Evolutionary conservation across 2,329 filamentous ascomycete genomes (phyloP).

Genomic region (Cytospora piceae): DNA sequence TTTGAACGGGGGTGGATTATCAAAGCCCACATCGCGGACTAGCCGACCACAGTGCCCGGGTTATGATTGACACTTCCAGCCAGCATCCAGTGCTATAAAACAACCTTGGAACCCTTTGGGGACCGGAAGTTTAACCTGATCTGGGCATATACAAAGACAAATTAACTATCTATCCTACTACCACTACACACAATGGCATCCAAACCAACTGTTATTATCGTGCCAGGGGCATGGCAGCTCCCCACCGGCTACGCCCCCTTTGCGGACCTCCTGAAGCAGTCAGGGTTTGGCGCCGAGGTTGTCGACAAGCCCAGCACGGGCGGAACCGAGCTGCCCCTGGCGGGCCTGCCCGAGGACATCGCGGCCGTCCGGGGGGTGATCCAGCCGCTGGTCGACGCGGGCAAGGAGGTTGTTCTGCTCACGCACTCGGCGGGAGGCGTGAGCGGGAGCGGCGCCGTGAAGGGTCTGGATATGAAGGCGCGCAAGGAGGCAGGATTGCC

Average conservation of each 20-base stretch:
- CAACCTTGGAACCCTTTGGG: too few species aligned
- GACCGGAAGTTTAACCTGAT: not conserved
- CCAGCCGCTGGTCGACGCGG: constrained; percentile 37
- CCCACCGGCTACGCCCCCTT: constrained; percentile 10
- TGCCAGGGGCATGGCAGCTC: constrained; percentile 24
- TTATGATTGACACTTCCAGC: too few species aligned
- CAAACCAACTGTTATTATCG: constrained; percentile 21
- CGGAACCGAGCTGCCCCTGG: constrained; percentile 16
- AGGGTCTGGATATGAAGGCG: constrained; percentile 41
- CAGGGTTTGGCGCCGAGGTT: constrained; percentile 2
- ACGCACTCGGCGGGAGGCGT: constrained; percentile 51
- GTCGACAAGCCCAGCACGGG: constrained; percentile 22
- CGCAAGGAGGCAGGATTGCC: constrained; percentile 38
- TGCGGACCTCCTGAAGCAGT: constrained; percentile 3
- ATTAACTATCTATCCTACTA: not conserved
- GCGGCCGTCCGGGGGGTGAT: constrained; percentile 15
- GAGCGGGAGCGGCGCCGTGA: constrained; percentile 43
- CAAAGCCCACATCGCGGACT: too few species aligned
- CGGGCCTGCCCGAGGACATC: constrained; percentile 23
- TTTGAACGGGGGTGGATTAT: too few species aligned
- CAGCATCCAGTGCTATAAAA: too few species aligned
- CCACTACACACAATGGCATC: constrained; percentile 10
- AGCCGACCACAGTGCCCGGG: too few species aligned
- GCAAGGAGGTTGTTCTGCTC: constrained; percentile 47
- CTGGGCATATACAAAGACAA: not conserved